Evolutionary conservation across 2,329 filamentous ascomycete genomes (phyloP), one percentile per base, ranked within the genome.

Genomic region (Sporothrix brasiliensis): DNA sequence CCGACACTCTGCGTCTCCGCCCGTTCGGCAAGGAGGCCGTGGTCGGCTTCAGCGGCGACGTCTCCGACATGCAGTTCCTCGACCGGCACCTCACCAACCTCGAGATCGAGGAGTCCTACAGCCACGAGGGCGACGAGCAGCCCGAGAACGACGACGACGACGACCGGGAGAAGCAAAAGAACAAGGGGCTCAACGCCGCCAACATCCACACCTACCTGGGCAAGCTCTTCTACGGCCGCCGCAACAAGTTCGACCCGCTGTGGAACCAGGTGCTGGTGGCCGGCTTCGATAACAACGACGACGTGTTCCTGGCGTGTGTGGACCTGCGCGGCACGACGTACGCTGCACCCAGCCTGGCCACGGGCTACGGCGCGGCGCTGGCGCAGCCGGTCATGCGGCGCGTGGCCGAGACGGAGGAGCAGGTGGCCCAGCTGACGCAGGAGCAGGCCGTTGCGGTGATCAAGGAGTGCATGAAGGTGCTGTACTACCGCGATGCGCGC

Each of bases 51-150:
- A 93, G 93, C 80, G 95, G 95, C 80, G 95, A 99, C 84, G 91
- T 99, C 76, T 97, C 92, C 74, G 95, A 99, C 85, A 98, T 99
- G 95, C 95, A 99, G 85, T 96, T 96, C 85, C 89, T 99, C 75
- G 92, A 97, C 87, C 90, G 95, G 76, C 89, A 97, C 78, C 90
- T 99, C 76, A 90, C 87, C 78, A 91, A 92, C 73, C 91, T 98
- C 76, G 89, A 92, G 79, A 93, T 96, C 80, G 87, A 91, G 80
- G 94, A 98, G 85, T 91, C 93, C 79, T 98, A 99, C 85, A 86
- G 86, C 72, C 75, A 73, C 75, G 75, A 75, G 50, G 78, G 71
- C 60, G 78, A 71, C 61, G 67, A 70, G 16, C 68, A 58, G 74
- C 21, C 30, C 47, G 65, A 63, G n/a, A 69, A 69, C 39, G 63